A percentile compares a stretch with the other conserved stretches of the same genome.
Evolutionary conservation across 257 asterid genomes (phyloP).

Genomic region (Gentiana straminea): DNA sequence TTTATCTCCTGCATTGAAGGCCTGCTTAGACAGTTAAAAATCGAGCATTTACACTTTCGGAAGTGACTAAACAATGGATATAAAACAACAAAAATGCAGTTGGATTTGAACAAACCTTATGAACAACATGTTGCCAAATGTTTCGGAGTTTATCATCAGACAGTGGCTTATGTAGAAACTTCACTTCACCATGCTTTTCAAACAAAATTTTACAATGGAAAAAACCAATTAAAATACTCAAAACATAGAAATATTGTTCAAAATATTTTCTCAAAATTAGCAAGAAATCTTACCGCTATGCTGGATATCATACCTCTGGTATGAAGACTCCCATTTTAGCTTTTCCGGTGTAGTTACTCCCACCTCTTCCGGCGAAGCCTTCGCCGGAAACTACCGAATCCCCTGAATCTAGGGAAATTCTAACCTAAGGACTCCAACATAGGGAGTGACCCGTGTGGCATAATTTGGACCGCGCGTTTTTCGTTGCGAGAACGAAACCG

Average conservation of each 20-base stretch:
- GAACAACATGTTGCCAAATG: conserved; percentile 45
- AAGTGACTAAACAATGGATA: neutral
- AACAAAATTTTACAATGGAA: neutral
- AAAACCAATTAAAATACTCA: too few relatives aligned
- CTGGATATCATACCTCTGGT: too few relatives aligned
- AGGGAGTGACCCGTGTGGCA: too few relatives aligned
- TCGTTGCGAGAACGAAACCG: too few relatives aligned
- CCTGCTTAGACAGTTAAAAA: conserved; percentile 29
- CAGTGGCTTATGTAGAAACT: conserved; percentile 39
- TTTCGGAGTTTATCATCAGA: conserved; percentile 42
- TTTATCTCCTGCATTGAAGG: conserved; percentile 34
- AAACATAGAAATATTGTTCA: too few relatives aligned
- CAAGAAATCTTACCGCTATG: conserved; percentile 31
- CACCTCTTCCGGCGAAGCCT: too few relatives aligned
- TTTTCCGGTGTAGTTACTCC: too few relatives aligned
- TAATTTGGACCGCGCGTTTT: too few relatives aligned
- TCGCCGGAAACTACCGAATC: too few relatives aligned
- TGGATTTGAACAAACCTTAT: conserved; percentile 22
- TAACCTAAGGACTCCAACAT: too few relatives aligned
- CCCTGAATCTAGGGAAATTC: too few relatives aligned
- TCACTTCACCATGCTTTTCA: conserved; percentile 50
- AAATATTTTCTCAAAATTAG: neutral
- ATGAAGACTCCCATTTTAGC: too few relatives aligned
- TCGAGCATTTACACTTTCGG: conserved; percentile 6
- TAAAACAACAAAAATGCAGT: conserved; percentile 1